Percentiles rank a stretch among this genome's conserved stretches.
phyloP scores from a whole-genome alignment of 306 rosid species.

The Alnus glutinosa region DNA sequence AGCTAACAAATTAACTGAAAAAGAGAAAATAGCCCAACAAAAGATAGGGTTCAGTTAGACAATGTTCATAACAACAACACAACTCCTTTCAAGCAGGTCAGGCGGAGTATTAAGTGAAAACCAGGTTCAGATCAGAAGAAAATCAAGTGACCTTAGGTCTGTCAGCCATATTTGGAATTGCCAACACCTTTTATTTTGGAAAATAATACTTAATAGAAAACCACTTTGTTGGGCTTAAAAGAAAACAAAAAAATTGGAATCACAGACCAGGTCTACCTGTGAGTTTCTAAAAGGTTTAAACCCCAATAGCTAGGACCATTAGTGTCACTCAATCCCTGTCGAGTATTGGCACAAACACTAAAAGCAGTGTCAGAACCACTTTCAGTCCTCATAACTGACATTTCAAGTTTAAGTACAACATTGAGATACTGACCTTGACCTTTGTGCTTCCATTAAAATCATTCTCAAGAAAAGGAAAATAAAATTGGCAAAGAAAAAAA shows the following conservation, averaged over 20 bases:
- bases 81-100: not conserved
- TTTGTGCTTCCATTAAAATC: not conserved
- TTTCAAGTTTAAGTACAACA: too few species aligned
- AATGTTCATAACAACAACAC: not conserved
- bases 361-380: too few species aligned
- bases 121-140: not conserved
- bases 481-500: too few species aligned
- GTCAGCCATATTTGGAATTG: not conserved
- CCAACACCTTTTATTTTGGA: not conserved
- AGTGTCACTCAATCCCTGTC: too few species aligned
- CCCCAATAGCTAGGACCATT: too few species aligned
- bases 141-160: not conserved
- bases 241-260: too few species aligned
- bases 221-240: too few species aligned
- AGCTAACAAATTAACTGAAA: not conserved
- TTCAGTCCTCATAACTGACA: too few species aligned
- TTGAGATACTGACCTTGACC: not conserved
- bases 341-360: too few species aligned
- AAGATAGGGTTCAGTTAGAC: not conserved
- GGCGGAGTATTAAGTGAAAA: not conserved
- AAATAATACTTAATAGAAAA: too few species aligned
- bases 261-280: too few species aligned
- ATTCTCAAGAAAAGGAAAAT: not conserved
- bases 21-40: not conserved
- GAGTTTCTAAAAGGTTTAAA: too few species aligned